These are phyloP conservation scores for Saccharum officinarum DNA, from an alignment of 176 grass and related monocot species.

Conservation along the genomic window DNA sequence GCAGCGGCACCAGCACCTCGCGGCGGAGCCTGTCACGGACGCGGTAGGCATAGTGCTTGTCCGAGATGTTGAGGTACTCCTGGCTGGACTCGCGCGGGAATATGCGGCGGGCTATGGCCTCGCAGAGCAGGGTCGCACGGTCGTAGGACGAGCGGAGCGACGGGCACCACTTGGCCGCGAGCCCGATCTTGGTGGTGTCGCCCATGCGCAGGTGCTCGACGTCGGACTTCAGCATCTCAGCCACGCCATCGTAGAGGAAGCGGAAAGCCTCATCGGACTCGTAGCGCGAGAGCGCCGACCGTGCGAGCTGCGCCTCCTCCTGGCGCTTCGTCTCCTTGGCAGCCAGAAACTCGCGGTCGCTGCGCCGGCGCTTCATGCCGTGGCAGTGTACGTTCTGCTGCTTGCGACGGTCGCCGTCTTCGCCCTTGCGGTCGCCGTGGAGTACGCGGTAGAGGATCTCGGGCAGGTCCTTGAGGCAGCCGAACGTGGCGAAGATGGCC, in stretches of 20 bases:
- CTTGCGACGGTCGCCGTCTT: background rate
- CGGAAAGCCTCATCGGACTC: background rate
- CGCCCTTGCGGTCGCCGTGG: background rate
- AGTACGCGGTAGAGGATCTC: slow-evolving; percentile 10
- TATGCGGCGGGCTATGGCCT: slow-evolving; percentile 55
- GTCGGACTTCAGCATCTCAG: background rate
- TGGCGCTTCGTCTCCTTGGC: background rate
- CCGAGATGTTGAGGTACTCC: slow-evolving; percentile 35
- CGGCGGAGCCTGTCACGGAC: slow-evolving; percentile 37
- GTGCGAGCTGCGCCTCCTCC: slow-evolving; percentile 18
- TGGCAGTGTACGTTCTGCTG: background rate
- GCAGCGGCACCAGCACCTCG: slow-evolving; percentile 44
- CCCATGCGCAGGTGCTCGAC: background rate
- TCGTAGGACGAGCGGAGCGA: slow-evolving; percentile 51
- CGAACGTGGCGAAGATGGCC: slow-evolving; percentile 41
- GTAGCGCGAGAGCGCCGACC: background rate
- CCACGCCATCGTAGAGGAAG: background rate
- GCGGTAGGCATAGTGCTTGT: slow-evolving; percentile 53
- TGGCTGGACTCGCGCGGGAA: slow-evolving; percentile 44
- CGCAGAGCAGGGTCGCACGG: slow-evolving; percentile 54
- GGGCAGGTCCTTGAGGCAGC: slow-evolving; percentile 34
- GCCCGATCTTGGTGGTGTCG: slow-evolving; percentile 32
- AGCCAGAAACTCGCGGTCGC: background rate
- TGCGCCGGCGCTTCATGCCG: background rate
- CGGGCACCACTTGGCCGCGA: slow-evolving; percentile 76